Evolutionary conservation across 2,329 filamentous ascomycete genomes (phyloP).

Genomic region (Colletotrichum liaoningense): DNA sequence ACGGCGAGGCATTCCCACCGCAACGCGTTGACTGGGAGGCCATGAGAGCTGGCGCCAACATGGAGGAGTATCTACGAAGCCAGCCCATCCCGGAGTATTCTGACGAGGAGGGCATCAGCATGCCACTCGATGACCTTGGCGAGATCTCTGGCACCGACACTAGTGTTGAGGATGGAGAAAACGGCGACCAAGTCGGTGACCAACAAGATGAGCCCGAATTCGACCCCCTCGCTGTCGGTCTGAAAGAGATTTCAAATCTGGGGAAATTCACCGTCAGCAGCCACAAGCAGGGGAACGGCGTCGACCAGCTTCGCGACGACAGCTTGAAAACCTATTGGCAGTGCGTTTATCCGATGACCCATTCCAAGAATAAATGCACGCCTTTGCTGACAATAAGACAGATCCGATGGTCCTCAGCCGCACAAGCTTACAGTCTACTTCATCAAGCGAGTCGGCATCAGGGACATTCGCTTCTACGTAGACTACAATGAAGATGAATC

Average conservation of each 20-base stretch:
- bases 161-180: conserved; percentile 45
- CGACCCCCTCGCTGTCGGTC: conserved; percentile 64
- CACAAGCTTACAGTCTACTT: conserved; percentile 88
- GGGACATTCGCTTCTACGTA: conserved; percentile 83
- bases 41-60: conserved; percentile 32
- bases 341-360: conserved; percentile 54
- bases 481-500: conserved; percentile 95
- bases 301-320: conserved; percentile 80
- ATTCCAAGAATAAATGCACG: not conserved
- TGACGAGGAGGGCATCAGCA: conserved; percentile 28
- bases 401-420: conserved; percentile 86
- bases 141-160: conserved; percentile 41
- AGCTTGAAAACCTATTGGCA: conserved; percentile 84
- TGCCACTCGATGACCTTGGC: conserved; percentile 28
- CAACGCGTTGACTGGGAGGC: conserved; percentile 33
- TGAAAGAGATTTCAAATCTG: conserved; percentile 88
- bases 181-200: conserved; percentile 38
- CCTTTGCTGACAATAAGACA: conserved; percentile 43
- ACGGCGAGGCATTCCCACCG: conserved; percentile 33
- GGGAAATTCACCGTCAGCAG: conserved; percentile 86
- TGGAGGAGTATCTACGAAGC: conserved; percentile 32
- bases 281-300: conserved; percentile 83
- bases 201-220: conserved; percentile 54
- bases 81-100: conserved; percentile 32
- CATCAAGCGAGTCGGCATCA: conserved; percentile 83